Evolutionary conservation across 2,329 filamentous ascomycete genomes (phyloP), one percentile per base, ranked within the genome.

Genomic region (Bipolaris cookei): DNA sequence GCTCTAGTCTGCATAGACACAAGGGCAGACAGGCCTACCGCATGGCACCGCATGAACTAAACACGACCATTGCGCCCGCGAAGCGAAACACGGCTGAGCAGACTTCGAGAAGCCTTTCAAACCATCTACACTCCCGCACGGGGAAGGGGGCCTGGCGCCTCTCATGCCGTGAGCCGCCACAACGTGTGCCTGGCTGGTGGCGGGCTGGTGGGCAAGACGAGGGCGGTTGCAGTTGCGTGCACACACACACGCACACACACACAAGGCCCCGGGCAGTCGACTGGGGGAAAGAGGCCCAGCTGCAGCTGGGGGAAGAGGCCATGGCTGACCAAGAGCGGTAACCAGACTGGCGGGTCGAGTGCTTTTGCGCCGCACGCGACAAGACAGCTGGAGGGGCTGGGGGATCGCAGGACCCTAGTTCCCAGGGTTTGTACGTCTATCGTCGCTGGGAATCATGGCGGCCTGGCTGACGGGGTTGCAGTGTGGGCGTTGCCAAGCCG

Each of bases 1-100:
- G 25, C 25, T 54, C 50, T 64, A 54, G 59, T 53, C 53, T 61
- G 66, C 64, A 57, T 59, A 43, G 57, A 53, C 57, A 51, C 43
- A 28, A 6, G 25, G 25, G 5, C 42, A 44, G 42, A 32, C 45
- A 23, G 32, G 45, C 45, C 23, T 47, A 23, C 32, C 46, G 56
- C 56, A 59, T 53, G 45, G 55, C 44, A 55, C 23, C 47, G 65
- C 66, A 65, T 66, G 59, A 67, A 63, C 50, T 42, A 54, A 61
- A 65, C 59, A 67, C 66, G 64, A 64, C 50, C 34, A 49, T 44
- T 47, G 39, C 54, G 41, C 48, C 28, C 48, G 42, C 37, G 54
- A 46, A 42, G 54, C 41, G 58, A 54, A 32, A 57, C 50, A 48
- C 21, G 30, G 39, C 50, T 32, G 50, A 43, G 25, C 23, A 42